Evolutionary conservation across 139 green algal genomes (phyloP), one percentile per base, ranked within the genome.

Genomic region (Volvox reticuliferus): DNA sequence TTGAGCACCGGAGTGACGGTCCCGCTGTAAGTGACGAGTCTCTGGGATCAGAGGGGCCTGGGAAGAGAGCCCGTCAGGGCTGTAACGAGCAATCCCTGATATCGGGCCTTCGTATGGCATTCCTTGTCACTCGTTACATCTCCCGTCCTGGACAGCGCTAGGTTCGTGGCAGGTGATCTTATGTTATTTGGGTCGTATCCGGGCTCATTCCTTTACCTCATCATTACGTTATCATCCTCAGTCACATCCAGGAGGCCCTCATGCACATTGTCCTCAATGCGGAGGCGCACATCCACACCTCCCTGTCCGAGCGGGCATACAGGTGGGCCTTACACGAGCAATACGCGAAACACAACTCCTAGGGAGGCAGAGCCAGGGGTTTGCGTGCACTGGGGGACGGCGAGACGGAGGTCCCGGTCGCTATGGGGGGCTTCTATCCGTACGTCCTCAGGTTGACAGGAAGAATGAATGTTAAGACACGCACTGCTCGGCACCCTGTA

Each of bases 211-310:
- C 19, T n/a, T n/a, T n/a, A 30, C 32, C 62, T 76, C 81, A 9
- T 18, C 81, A 32, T 22, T 33, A 9, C 20, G 30, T 55, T n/a
- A 21, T n/a, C 80, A 55, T 55, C 81, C 63, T 18, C 75, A 90
- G 86, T 50, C 21, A 30, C 13, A 14, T 90, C n/a, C 86, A 90
- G 86, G 86, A 90, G 86, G 86, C 32, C 16, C 75, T 90, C 24
- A 77, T 79, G 86, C 75, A 86, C 55, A 37, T 90, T n/a, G 75
- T 85, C 32, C 75, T 90, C 21, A 78, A 90, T 55, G 55, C 55
- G 37, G 86, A 67, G 55, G 61, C 28, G 44, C 85, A 89, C 71
- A 26, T 26, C 21, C 16, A 3, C 67, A 82, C 12, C 85, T 37
- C n/a, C 84, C 36, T 82, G 37, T 24, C 85, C 14, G 75, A 20